Conservation (phyloP, 2,329 filamentous ascomycete genomes). For the Exophiala spinifera region DNA sequence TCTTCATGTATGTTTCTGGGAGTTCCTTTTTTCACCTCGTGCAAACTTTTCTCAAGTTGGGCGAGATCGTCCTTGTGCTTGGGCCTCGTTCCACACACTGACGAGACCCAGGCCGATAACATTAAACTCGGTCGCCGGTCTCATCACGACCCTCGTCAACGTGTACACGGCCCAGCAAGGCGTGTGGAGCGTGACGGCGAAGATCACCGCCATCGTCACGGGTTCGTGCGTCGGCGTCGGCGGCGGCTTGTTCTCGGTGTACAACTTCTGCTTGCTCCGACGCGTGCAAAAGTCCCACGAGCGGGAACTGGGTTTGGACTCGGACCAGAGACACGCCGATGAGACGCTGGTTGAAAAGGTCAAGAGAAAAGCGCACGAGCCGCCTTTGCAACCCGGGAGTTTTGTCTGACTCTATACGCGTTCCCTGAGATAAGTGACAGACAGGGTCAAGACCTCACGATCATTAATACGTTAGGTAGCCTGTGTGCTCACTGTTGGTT, state of each 20-base stretch:
- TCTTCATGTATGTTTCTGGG: constrained; percentile 40
- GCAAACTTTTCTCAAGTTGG: no score
- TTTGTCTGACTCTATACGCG: constrained; percentile 20
- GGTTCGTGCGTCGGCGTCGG: constrained; percentile 10
- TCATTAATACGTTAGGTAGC: no score
- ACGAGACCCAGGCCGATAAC: constrained; percentile 33
- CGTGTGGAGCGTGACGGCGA: constrained; percentile 31
- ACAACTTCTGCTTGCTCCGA: constrained; percentile 38
- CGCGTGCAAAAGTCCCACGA: constrained; percentile 35
- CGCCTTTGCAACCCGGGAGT: constrained; percentile 16
- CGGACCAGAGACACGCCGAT: constrained; percentile 14
- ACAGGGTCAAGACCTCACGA: no score
- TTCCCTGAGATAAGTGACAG: no score
- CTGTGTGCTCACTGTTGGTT: no score
- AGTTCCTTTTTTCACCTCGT: no score
- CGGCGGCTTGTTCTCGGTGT: constrained; percentile 33
- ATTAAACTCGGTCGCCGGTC: constrained; percentile 49
- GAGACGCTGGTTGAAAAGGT: constrained; percentile 26
- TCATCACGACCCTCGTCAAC: constrained; percentile 49
- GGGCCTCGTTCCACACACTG: no score
- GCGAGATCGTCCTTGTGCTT: no score
- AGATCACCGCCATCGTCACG: constrained; percentile 26
- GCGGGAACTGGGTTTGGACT: constrained; percentile 31
- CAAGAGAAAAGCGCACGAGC: constrained; percentile 20
- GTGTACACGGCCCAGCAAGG: constrained; percentile 38